Evolutionary conservation across 2,329 filamentous ascomycete genomes (phyloP), one percentile per base, ranked within the genome.

Genomic region (Gaeumannomyces sp.): DNA sequence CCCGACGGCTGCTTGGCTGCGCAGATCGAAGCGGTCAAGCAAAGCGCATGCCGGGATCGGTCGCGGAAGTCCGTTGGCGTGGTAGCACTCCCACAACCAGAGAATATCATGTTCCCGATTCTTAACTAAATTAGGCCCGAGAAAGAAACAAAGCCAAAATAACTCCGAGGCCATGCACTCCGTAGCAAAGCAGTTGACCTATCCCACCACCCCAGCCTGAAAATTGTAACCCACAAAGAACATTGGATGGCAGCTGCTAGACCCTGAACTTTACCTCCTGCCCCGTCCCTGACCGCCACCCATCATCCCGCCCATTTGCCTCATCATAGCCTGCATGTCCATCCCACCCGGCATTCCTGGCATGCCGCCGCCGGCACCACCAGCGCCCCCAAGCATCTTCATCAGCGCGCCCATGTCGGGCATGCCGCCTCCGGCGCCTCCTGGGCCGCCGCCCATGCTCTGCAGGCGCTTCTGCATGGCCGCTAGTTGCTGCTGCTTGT

Each of bases 401-500:
- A 96, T 94, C 78, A 98, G 84, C 65, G 88, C 88, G 38, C 87
- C 87, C 84, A 97, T 90, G 71, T 96, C 92, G 0, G 89, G 89
- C 89, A 93, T 92, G 7, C 84, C 83, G 53, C 83, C 84, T 1
- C 81, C 89, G 14, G 62, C 62, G 22, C 62, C 62, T 4, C 81
- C 89, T 2, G 80, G 85, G 1, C 80, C 87, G 45, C 91, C 92
- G 45, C 94, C 95, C 92, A 98, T 96, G 70, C 90, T 92, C 74
- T 93, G 91, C 79, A 99, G 81, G 16, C 93, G 84, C 80, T 97
- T 97, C 80, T 99, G 95, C 93, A 98, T 96, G 2, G 95, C 94
- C 0, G 93, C 93, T 79, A 98, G 85, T 77, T 98, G 94, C 75
- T 97, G 92, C 38, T 92, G 86, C 77, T 95, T 94, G 78, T 97